Conservation (phyloP, 495 filamentous ascomycete genomes). For the Endocarpon pusillum region DNA sequence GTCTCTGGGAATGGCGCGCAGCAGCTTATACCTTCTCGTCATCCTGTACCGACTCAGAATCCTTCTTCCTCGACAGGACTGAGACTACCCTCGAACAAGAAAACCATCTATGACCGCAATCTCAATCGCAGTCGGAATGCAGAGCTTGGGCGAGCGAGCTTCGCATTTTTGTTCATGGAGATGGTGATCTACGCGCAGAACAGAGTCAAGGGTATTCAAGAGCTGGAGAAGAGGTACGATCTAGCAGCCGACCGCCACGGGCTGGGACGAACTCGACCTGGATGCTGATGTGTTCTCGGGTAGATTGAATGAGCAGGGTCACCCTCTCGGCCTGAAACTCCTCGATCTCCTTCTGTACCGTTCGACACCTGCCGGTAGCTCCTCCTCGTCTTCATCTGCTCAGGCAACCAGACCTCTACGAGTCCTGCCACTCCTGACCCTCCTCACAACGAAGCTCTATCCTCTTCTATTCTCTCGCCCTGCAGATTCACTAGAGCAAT, state of each 20-base stretch:
- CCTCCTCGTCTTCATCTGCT: conserved; percentile 67
- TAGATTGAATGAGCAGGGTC: conserved; percentile 87
- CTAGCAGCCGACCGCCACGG: neutral
- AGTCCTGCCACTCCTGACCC: conserved; percentile 82
- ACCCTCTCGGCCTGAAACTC: conserved; percentile 83
- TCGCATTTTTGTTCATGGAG: conserved; percentile 90
- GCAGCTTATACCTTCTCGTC: too few relatives aligned
- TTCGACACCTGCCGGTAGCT: conserved; percentile 41
- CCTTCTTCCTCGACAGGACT: conserved; percentile 21
- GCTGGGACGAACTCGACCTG: too few relatives aligned
- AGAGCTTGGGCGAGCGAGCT: conserved; percentile 79
- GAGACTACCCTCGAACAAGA: conserved; percentile 82
- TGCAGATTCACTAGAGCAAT: conserved; percentile 84
- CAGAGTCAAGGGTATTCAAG: conserved; percentile 76
- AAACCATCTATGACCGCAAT: conserved; percentile 95
- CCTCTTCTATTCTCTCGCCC: conserved; percentile 77
- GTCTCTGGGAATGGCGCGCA: too few relatives aligned
- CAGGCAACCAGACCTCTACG: conserved; percentile 62
- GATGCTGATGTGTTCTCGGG: neutral
- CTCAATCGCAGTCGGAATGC: conserved; percentile 72
- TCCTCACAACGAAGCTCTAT: conserved; percentile 84
- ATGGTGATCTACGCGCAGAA: conserved; percentile 94
- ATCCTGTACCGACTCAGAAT: neutral
- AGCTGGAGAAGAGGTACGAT: conserved; percentile 75
- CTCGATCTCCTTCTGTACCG: conserved; percentile 82